phyloP scores from a whole-genome alignment of 2,329 filamentous ascomycete species.

The Curvularia hawaiiensis region DNA sequence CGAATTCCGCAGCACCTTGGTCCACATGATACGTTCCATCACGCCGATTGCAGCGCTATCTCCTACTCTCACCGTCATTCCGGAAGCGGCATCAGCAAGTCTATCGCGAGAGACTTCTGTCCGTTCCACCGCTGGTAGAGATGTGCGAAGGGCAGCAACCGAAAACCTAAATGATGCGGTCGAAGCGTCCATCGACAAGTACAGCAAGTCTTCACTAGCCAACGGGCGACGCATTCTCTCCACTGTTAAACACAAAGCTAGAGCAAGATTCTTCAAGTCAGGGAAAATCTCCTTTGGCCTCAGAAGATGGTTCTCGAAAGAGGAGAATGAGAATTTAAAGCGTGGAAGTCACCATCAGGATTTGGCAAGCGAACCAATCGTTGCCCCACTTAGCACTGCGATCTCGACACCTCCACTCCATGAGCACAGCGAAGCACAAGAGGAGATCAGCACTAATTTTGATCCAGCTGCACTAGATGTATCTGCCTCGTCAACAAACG shows the following conservation, averaged over 20 bases:
- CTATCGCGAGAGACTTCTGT: conserved; percentile 19
- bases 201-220: not conserved
- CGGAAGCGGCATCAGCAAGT: conserved; percentile 18
- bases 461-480: not conserved
- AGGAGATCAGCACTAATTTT: not conserved
- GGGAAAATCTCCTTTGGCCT: not conserved
- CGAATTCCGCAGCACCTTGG: conserved; percentile 23
- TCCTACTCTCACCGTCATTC: conserved; percentile 22
- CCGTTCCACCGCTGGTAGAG: conserved; percentile 1
- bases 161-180: not conserved
- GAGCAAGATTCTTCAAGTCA: conserved; percentile 1
- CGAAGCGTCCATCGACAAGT: not conserved
- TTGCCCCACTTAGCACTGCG: not conserved
- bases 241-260: not conserved
- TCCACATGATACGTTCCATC: conserved; percentile 29
- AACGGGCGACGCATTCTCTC: not conserved
- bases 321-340: not conserved
- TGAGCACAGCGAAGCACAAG: not conserved
- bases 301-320: not conserved
- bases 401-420: not conserved
- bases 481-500: conserved; percentile 4
- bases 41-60: conserved; percentile 25
- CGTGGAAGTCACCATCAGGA: not conserved
- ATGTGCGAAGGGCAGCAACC: not conserved
- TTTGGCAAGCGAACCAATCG: not conserved